Percentiles rank a stretch among this genome's conserved stretches.
phyloP scores from a whole-genome alignment of 495 filamentous ascomycete genomes.

The Annulohypoxylon moriforme region DNA sequence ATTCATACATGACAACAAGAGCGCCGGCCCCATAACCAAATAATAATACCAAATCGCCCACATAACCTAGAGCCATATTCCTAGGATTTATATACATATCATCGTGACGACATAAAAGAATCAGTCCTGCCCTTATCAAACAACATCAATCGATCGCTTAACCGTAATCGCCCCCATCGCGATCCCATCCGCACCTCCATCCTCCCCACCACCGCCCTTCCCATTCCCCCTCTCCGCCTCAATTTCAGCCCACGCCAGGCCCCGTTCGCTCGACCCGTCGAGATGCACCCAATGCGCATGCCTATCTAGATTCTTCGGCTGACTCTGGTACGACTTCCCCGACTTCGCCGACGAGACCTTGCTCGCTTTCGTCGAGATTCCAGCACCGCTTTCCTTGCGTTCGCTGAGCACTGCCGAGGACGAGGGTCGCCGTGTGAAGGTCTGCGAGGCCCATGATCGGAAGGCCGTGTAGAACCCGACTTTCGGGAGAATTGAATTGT shows the following conservation, averaged over 20 bases:
- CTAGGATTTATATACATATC: background rate
- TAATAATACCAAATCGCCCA: background rate
- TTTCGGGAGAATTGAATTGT: constrained; percentile 16
- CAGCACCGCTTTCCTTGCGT: background rate
- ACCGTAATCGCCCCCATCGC: background rate
- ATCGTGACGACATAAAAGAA: background rate
- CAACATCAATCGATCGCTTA: background rate
- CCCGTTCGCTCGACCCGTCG: background rate
- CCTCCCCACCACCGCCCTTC: background rate
- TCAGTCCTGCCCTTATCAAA: no score
- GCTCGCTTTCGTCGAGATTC: background rate
- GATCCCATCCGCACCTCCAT: background rate
- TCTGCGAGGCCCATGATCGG: constrained; percentile 4
- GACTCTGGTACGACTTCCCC: background rate
- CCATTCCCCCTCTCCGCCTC: background rate
- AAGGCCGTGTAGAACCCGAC: background rate
- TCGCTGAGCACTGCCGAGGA: background rate
- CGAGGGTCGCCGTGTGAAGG: background rate
- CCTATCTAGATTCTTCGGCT: constrained; percentile 4
- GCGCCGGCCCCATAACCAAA: background rate
- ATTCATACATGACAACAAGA: background rate
- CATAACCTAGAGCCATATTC: background rate
- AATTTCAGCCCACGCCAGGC: background rate
- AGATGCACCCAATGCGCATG: constrained; percentile 8
- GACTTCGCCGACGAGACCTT: background rate